These are phyloP conservation scores for Arachnomyces sp. DNA, from an alignment of 2,329 filamentous ascomycete genomes.

Conservation along the genomic window DNA sequence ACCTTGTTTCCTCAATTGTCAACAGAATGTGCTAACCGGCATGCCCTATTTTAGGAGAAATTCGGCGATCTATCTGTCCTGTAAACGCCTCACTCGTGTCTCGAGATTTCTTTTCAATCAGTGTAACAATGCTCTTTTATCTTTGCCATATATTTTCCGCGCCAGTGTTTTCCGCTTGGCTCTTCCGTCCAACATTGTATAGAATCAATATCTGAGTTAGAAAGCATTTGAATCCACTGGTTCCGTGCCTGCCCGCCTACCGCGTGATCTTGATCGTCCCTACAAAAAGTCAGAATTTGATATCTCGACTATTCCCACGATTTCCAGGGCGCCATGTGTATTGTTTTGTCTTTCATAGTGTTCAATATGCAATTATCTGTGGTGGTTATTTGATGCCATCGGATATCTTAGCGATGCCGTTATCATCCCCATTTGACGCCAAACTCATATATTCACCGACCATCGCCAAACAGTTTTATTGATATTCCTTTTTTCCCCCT, in stretches of 20 bases:
- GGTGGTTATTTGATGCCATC: too few species aligned
- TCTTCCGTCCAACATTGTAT: slow-evolving; percentile 31
- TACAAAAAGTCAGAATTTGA: too few species aligned
- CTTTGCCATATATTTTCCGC: slow-evolving; percentile 16
- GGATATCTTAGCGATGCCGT: too few species aligned
- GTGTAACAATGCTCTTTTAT: slow-evolving; percentile 24
- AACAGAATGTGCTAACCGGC: background rate
- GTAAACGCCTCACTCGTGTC: slow-evolving; percentile 48
- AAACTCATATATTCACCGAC: too few species aligned
- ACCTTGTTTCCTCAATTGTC: background rate
- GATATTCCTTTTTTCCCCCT: too few species aligned
- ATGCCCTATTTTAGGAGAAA: slow-evolving; percentile 65
- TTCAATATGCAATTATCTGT: too few species aligned
- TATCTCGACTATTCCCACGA: too few species aligned
- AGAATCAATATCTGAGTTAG: slow-evolving; percentile 32
- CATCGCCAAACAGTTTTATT: too few species aligned
- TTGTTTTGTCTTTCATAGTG: too few species aligned
- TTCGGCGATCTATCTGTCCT: slow-evolving; percentile 94
- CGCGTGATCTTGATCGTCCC: too few species aligned
- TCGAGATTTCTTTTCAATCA: slow-evolving; percentile 19
- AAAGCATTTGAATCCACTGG: slow-evolving; percentile 12
- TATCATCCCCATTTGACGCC: too few species aligned
- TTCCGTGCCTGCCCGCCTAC: slow-evolving; percentile 1
- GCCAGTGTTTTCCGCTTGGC: slow-evolving; percentile 9
- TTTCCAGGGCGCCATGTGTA: too few species aligned